phyloP scores from a whole-genome alignment of 768 basidiomycete species.

The Daedaleopsis sinensis region DNA sequence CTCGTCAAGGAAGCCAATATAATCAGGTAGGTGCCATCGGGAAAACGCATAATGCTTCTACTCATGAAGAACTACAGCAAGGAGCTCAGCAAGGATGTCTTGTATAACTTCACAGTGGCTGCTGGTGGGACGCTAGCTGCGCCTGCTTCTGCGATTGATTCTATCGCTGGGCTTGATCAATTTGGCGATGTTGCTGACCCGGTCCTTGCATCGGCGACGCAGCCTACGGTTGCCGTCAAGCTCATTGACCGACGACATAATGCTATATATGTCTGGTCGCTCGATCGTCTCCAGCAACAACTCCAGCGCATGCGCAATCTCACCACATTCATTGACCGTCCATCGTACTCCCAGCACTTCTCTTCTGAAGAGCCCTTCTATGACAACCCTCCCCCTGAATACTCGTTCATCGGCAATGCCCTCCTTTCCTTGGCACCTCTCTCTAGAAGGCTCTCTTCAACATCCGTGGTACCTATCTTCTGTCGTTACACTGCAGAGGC shows the following conservation, averaged over 20 bases:
- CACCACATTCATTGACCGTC: constrained; percentile 87
- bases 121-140: constrained; percentile 78
- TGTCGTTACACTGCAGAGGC: constrained; percentile 95
- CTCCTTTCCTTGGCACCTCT: constrained; percentile 82
- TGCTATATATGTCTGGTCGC: constrained; percentile 90
- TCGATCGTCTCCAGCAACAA: constrained; percentile 86
- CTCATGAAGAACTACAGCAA: constrained; percentile 51
- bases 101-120: constrained; percentile 92
- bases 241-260: constrained; percentile 87
- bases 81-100: constrained; percentile 83
- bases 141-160: constrained; percentile 83
- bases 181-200: constrained; percentile 94
- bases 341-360: constrained; percentile 93
- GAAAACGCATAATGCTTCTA: background rate
- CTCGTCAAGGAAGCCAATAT: constrained; percentile 93
- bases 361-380: constrained; percentile 93
- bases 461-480: constrained; percentile 84
- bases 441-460: constrained; percentile 72
- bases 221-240: constrained; percentile 88
- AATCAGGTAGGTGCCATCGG: constrained; percentile 60
- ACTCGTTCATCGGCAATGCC: constrained; percentile 91
- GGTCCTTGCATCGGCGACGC: constrained; percentile 67
- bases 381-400: constrained; percentile 83
- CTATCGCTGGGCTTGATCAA: constrained; percentile 84
- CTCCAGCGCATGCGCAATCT: constrained; percentile 93